Evolutionary conservation across 345 rosid species (phyloP).

Genomic region (Noccaea bulbosa): DNA sequence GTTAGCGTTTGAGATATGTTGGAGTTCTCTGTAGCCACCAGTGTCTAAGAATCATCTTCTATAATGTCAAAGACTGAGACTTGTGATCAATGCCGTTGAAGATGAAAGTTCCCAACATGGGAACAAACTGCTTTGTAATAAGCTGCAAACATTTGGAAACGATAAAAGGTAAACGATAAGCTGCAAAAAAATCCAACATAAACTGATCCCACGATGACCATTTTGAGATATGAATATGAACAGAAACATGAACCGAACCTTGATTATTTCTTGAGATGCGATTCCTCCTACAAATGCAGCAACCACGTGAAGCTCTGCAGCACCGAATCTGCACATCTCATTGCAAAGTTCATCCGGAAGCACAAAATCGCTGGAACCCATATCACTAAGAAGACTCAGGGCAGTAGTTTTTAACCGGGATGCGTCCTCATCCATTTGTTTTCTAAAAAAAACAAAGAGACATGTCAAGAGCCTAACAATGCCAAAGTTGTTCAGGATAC

Average conservation of each 20-base stretch:
- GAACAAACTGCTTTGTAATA: slow-evolving; percentile 86
- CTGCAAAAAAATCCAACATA: not conserved
- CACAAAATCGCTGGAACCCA: slow-evolving; percentile 76
- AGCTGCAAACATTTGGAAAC: slow-evolving; percentile 57
- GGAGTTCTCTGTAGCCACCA: slow-evolving; percentile 26
- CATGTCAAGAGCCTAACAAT: slow-evolving; percentile 1
- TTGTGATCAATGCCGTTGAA: slow-evolving; percentile 94
- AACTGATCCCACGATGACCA: not conserved
- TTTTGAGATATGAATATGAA: slow-evolving; percentile 9
- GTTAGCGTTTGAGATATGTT: not conserved
- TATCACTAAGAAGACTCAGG: slow-evolving; percentile 64
- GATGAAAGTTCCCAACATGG: slow-evolving; percentile 77
- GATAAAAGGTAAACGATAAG: slow-evolving; percentile 6
- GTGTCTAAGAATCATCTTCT: slow-evolving; percentile 37
- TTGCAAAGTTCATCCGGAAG: slow-evolving; percentile 80
- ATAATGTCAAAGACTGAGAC: slow-evolving; percentile 70
- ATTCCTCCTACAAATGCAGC: slow-evolving; percentile 93
- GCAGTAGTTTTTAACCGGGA: slow-evolving; percentile 68
- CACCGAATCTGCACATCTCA: slow-evolving; percentile 95
- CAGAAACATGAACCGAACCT: slow-evolving; percentile 55
- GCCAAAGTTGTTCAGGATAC: not conserved
- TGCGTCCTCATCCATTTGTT: slow-evolving; percentile 74
- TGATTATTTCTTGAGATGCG: slow-evolving; percentile 91
- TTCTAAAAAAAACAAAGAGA: slow-evolving; percentile 24
- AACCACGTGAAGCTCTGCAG: slow-evolving; percentile 91